Conservation (phyloP, 495 filamentous ascomycete genomes). For the Pseudoneurospora amorphoporcata region DNA sequence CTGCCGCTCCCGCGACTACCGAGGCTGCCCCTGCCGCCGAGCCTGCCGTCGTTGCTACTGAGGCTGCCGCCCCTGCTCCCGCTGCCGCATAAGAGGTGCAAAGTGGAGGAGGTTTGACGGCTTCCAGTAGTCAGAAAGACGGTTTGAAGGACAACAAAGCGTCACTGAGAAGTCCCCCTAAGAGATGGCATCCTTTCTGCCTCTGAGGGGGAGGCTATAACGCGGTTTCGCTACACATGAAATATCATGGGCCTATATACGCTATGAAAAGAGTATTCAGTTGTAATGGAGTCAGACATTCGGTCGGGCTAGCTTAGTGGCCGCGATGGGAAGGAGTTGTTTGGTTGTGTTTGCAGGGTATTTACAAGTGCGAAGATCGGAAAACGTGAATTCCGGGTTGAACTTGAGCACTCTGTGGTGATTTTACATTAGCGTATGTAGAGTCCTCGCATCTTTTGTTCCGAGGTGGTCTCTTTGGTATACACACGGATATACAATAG, state of each 20-base stretch:
- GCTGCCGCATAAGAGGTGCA: constrained; percentile 16
- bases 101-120: background rate
- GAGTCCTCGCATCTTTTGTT: background rate
- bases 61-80: constrained; percentile 21
- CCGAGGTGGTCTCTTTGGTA: background rate
- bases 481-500: constrained; percentile 3
- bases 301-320: background rate
- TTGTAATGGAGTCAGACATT: background rate
- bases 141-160: background rate
- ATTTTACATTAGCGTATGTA: background rate
- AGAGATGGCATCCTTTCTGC: background rate
- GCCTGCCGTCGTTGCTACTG: background rate
- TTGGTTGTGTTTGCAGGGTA: background rate
- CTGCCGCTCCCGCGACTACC: constrained; percentile 17
- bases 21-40: constrained; percentile 8
- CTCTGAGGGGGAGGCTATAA: background rate
- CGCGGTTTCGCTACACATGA: background rate
- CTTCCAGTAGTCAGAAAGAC: constrained; percentile 2
- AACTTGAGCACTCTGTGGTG: background rate
- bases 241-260: background rate
- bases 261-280: background rate
- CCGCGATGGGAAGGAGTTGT: background rate
- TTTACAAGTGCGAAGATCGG: background rate
- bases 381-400: background rate
- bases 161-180: background rate